Conservation (phyloP, 306 rosid species). For the Quercus variabilis region DNA sequence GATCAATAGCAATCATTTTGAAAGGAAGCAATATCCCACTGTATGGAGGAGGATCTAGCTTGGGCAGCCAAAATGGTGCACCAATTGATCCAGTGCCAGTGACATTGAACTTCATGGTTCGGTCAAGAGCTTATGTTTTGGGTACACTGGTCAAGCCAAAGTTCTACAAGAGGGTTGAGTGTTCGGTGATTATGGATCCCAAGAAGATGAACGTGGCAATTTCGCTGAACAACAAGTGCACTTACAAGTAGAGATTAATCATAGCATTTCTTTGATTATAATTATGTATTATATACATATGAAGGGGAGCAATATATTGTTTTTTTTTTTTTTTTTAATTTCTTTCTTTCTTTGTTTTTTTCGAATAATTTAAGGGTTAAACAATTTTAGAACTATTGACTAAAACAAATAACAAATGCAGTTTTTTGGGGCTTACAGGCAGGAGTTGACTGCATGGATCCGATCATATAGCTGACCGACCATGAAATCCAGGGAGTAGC, state of each 20-base stretch:
- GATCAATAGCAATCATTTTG: slow-evolving; percentile 40
- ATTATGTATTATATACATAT: too few species aligned
- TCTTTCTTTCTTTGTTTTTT: not conserved
- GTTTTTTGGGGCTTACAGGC: not conserved
- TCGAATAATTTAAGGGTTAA: not conserved
- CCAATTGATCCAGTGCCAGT: slow-evolving; percentile 56
- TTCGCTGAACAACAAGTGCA: slow-evolving; percentile 52
- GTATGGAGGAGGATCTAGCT: slow-evolving; percentile 77
- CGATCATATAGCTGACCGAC: not conserved
- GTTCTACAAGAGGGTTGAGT: slow-evolving; percentile 62
- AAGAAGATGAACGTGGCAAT: slow-evolving; percentile 60
- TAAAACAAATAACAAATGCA: not conserved
- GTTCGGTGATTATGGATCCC: slow-evolving; percentile 62
- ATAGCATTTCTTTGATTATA: too few species aligned
- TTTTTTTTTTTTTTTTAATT: too few species aligned
- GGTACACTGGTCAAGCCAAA: slow-evolving; percentile 76
- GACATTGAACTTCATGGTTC: slow-evolving; percentile 49
- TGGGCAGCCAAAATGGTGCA: slow-evolving; percentile 56
- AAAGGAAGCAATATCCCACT: slow-evolving; percentile 62
- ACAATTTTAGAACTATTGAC: not conserved
- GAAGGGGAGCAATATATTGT: too few species aligned
- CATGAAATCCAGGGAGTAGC: not conserved
- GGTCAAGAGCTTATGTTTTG: slow-evolving; percentile 68
- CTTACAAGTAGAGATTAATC: slow-evolving; percentile 22
- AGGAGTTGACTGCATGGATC: not conserved